phyloP scores from a whole-genome alignment of 1,139 yeast species.

The Pichia sp. region DNA sequence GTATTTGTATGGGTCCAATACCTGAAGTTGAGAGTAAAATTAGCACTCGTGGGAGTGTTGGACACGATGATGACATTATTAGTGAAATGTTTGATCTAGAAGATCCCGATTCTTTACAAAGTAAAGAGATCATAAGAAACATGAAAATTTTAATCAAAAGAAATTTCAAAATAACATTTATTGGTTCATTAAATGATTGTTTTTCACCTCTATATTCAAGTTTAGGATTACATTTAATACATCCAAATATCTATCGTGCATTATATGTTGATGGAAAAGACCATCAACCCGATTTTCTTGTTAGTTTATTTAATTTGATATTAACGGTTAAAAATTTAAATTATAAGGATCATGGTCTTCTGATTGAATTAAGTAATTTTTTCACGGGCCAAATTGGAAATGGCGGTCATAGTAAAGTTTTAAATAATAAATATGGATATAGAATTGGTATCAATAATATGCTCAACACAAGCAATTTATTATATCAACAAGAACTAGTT shows the following conservation, averaged over 20 bases:
- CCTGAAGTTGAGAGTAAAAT: slow-evolving; percentile 40
- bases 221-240: slow-evolving; percentile 39
- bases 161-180: slow-evolving; percentile 45
- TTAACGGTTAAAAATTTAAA: slow-evolving; percentile 46
- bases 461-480: slow-evolving; percentile 45
- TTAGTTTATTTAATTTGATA: slow-evolving; percentile 41
- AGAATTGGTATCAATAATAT: slow-evolving; percentile 44
- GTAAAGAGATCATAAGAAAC: slow-evolving; percentile 32
- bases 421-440: slow-evolving; percentile 47
- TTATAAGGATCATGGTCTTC: slow-evolving; percentile 44
- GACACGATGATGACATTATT: slow-evolving; percentile 43
- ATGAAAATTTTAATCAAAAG: slow-evolving; percentile 32
- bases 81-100: slow-evolving; percentile 44
- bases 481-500: slow-evolving; percentile 34
- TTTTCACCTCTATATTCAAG: slow-evolving; percentile 42
- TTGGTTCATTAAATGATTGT: slow-evolving; percentile 43
- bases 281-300: slow-evolving; percentile 43
- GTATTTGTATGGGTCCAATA: slow-evolving; percentile 41
- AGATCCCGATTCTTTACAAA: slow-evolving; percentile 33
- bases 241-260: slow-evolving; percentile 49
- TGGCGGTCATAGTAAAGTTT: slow-evolving; percentile 47
- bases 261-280: slow-evolving; percentile 33
- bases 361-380: slow-evolving; percentile 45
- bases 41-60: slow-evolving; percentile 38
- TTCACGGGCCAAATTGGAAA: slow-evolving; percentile 46